Evolutionary conservation across 2,329 filamentous ascomycete genomes (phyloP), one percentile per base, ranked within the genome.

Genomic region (Endothia cerciana): DNA sequence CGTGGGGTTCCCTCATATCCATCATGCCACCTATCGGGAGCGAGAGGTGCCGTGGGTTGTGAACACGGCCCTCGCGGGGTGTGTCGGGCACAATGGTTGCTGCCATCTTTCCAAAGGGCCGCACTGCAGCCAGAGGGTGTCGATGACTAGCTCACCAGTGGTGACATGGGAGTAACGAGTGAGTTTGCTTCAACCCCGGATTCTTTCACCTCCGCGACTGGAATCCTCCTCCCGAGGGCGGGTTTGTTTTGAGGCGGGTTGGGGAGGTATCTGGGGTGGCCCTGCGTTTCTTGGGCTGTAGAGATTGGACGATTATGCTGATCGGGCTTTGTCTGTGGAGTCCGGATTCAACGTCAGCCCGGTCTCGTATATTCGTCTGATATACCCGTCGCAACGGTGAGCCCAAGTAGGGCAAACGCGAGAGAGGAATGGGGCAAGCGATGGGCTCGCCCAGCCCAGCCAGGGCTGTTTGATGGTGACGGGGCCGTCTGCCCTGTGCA

Each of bases 41-140:
- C 38, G 62, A 69, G 55, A 63, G 65, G 62, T 65, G 65, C 53
- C 66, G 66, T 53, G 64, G 64, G 57, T 66, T 68, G 64, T 68
- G 66, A 25, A 71, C 43, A 71, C 65, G 70, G 71, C 70, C 64
- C 60, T 66, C 66, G 22, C 62, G 66, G 30, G 66, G 61, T 70
- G 72, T 72, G 64, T 75, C 72, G 51, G 73, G 71, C 58, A 72
- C 72, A 56, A 75, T 57, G 64, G 73, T 73, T 47, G 74, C 70
- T 69, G 76, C 76, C 76, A 78, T 78, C 68, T 69, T 73, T 71
- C 70, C 72, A 53, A 60, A 73, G 41, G 77, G 81, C 82, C 81
- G 82, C 81, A 73, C 79, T 75, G 79, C 82, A 80, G 81, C 81
- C 78, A 77, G 74, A 78, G 74, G 40, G 38, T 78, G 77, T 73